phyloP scores from a whole-genome alignment of 768 basidiomycete genomes.

The Termitomyces heimii region DNA sequence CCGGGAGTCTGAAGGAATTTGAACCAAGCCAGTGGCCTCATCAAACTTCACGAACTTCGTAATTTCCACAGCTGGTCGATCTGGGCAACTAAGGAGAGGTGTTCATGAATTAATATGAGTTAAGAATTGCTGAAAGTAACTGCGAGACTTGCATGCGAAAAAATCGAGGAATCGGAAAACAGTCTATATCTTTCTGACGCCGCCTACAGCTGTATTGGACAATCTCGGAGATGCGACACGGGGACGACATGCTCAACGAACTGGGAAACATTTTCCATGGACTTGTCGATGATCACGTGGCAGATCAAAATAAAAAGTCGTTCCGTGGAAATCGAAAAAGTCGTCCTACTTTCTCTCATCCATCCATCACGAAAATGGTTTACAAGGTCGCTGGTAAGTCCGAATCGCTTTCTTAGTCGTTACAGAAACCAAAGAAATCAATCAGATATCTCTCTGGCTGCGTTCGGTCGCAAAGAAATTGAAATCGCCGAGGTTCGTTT shows the following conservation, averaged over 20 bases:
- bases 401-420: not conserved
- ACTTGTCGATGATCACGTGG: conserved; percentile 22
- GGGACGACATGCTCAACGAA: not conserved
- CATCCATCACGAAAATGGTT: conserved; percentile 49
- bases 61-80: conserved; percentile 62
- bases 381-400: conserved; percentile 85
- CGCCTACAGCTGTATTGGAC: conserved; percentile 62
- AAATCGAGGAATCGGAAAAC: conserved; percentile 70
- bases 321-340: conserved; percentile 21
- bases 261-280: not conserved
- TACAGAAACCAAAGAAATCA: conserved; percentile 8
- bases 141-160: conserved; percentile 55
- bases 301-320: conserved; percentile 28
- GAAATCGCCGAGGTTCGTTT: conserved; percentile 88
- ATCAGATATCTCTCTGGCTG: conserved; percentile 91
- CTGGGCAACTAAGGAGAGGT: conserved; percentile 48
- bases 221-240: conserved; percentile 64
- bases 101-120: too few species aligned
- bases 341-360: conserved; percentile 16
- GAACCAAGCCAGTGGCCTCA: conserved; percentile 40
- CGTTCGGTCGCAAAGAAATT: conserved; percentile 99
- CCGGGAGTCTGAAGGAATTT: conserved; percentile 39
- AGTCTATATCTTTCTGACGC: conserved; percentile 38
- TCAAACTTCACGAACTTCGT: conserved; percentile 52
- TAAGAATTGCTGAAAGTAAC: not conserved